Evolutionary conservation across 192 early-diverging fungal genomes (phyloP).

Genomic region (Haplosporangium gracile): DNA sequence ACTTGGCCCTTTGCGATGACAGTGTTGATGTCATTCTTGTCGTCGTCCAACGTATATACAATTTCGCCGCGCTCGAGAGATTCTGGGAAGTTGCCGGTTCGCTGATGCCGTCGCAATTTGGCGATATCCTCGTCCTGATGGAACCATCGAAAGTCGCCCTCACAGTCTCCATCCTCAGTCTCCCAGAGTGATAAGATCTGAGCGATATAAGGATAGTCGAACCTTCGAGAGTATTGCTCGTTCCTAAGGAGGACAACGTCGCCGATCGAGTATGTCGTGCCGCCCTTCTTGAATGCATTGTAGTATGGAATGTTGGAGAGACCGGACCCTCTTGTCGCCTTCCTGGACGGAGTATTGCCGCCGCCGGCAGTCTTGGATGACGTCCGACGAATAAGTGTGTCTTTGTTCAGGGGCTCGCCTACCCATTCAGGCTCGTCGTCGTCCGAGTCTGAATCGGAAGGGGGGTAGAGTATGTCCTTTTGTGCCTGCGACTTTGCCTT

Average conservation of each 20-base stretch:
- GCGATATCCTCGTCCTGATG: conserved; percentile 58
- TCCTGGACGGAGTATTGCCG: conserved; percentile 38
- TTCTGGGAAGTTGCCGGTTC: conserved; percentile 39
- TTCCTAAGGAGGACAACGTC: conserved; percentile 53
- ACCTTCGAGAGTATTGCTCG: conserved; percentile 28
- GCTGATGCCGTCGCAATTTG: conserved; percentile 28
- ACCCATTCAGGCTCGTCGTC: conserved; percentile 35
- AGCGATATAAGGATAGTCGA: conserved; percentile 60
- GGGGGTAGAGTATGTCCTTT: conserved; percentile 13
- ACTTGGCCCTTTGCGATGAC: conserved; percentile 55
- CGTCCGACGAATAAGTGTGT: conserved; percentile 16
- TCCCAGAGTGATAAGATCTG: conserved; percentile 70
- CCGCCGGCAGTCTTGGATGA: neutral
- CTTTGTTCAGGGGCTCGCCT: conserved; percentile 47
- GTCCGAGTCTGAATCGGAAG: conserved; percentile 38
- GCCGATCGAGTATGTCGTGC: conserved; percentile 52
- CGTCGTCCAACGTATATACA: conserved; percentile 47
- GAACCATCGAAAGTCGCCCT: conserved; percentile 69
- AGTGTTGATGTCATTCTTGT: conserved; percentile 43
- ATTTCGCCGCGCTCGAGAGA: conserved; percentile 50
- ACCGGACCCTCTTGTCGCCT: conserved; percentile 68
- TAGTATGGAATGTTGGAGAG: conserved; percentile 70
- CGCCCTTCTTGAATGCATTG: conserved; percentile 57
- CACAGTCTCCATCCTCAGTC: conserved; percentile 62
- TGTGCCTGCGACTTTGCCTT: conserved; percentile 15